Conservation (phyloP, 1,284 basidiomycete species). For the Ceratobasidium sp. region DNA sequence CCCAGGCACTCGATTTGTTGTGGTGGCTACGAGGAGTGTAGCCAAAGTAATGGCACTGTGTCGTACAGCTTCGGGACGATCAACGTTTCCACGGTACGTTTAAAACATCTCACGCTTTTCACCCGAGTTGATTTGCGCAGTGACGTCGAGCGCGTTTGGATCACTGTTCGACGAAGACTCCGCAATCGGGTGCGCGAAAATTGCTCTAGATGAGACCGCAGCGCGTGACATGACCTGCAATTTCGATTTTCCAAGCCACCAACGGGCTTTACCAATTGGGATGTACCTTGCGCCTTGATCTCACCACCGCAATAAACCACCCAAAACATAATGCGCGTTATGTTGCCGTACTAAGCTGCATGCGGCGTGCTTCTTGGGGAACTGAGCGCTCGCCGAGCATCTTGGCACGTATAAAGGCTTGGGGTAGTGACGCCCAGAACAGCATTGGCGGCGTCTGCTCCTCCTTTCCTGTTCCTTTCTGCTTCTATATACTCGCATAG, state of each 20-base stretch:
- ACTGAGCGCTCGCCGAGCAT: slow-evolving; percentile 25
- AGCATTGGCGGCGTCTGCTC: slow-evolving; percentile 7
- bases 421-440: background rate
- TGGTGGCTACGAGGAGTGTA: background rate
- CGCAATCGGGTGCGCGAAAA: background rate
- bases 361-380: slow-evolving; percentile 11
- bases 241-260: background rate
- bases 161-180: background rate
- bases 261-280: background rate
- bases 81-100: background rate
- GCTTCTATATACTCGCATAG: background rate
- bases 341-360: too few relatives aligned
- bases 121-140: background rate
- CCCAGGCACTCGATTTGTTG: background rate
- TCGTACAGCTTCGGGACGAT: too few relatives aligned
- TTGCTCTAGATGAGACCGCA: background rate
- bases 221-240: background rate
- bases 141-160: background rate
- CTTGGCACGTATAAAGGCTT: background rate
- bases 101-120: background rate
- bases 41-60: too few relatives aligned
- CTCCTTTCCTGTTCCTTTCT: background rate
- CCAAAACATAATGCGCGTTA: background rate
- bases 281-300: slow-evolving; percentile 17
- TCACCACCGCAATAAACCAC: slow-evolving; percentile 9